Conservation (phyloP, 2,329 filamentous ascomycete species). For the Lasiodiplodia hormozganensis region DNA sequence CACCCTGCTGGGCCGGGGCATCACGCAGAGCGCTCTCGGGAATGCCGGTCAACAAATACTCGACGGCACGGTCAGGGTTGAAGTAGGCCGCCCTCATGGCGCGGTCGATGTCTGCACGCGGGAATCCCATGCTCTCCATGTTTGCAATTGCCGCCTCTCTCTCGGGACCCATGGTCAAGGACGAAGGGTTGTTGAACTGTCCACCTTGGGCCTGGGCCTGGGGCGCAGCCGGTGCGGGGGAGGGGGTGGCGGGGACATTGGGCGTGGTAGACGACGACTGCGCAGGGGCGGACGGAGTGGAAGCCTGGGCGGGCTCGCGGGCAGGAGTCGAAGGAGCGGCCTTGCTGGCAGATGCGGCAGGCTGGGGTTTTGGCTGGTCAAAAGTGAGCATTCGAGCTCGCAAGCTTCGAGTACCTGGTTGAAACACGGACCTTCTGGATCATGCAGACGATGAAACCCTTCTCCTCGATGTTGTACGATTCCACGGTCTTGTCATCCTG, state of each 20-base stretch:
- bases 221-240: constrained; percentile 55
- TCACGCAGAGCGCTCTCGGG: constrained; percentile 77
- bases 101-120: constrained; percentile 83
- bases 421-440: constrained; percentile 78
- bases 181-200: constrained; percentile 73
- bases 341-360: constrained; percentile 55
- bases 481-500: constrained; percentile 97
- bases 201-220: constrained; percentile 41
- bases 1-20: constrained; percentile 39
- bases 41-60: constrained; percentile 93
- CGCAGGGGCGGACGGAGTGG: constrained; percentile 63
- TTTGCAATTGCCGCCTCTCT: constrained; percentile 82
- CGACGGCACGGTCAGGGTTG: constrained; percentile 96
- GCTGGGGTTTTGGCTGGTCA: constrained; percentile 72
- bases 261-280: constrained; percentile 56
- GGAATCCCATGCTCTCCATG: constrained; percentile 98
- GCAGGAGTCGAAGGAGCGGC: constrained; percentile 66
- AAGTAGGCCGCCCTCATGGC: constrained; percentile 96
- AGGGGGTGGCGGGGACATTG: constrained; percentile 59
- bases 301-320: constrained; percentile 54
- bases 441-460: constrained; percentile 99
- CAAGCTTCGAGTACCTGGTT: not conserved
- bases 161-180: constrained; percentile 85
- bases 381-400: constrained; percentile 34
- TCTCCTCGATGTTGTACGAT: constrained; percentile 98